Conservation (phyloP, 257 asterid species). For the Solanum medicagineum region DNA sequence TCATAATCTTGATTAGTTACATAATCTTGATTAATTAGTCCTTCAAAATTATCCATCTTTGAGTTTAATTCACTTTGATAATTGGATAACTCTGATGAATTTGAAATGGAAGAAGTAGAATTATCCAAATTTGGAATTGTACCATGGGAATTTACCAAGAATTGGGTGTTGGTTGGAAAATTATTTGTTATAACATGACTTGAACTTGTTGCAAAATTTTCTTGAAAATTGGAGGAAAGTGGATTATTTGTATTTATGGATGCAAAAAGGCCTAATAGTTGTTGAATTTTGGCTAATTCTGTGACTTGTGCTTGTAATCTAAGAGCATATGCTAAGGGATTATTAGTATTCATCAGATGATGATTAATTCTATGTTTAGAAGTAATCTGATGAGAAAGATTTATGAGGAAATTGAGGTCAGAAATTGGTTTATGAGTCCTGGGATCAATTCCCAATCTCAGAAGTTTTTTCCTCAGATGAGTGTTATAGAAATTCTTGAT, state of each 20-base stretch:
- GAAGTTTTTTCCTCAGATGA: slow-evolving; percentile 37
- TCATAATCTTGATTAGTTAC: not conserved
- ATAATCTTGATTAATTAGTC: not conserved
- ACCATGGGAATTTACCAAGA: not conserved
- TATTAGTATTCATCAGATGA: not conserved
- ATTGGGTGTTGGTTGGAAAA: not conserved
- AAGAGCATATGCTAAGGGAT: slow-evolving; percentile 7
- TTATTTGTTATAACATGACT: not conserved
- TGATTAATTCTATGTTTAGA: not conserved
- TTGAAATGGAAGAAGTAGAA: not conserved
- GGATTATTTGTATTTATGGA: slow-evolving; percentile 13
- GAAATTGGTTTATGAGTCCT: slow-evolving; percentile 31
- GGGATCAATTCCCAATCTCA: slow-evolving; percentile 40
- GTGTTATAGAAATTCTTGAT: slow-evolving; percentile 62
- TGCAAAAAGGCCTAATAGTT: slow-evolving; percentile 14
- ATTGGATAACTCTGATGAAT: not conserved
- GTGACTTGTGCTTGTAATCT: slow-evolving; percentile 6
- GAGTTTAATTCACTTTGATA: not conserved
- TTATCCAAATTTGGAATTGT: not conserved
- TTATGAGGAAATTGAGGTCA: slow-evolving; percentile 10
- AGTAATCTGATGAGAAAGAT: slow-evolving; percentile 4
- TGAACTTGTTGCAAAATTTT: not conserved
- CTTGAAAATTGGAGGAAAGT: slow-evolving; percentile 7
- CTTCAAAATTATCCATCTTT: not conserved
- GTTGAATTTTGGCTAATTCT: slow-evolving; percentile 19